Evolutionary conservation across 2,329 filamentous ascomycete species (phyloP), one percentile per base, ranked within the genome.

Genomic region (Penicillium sp.): DNA sequence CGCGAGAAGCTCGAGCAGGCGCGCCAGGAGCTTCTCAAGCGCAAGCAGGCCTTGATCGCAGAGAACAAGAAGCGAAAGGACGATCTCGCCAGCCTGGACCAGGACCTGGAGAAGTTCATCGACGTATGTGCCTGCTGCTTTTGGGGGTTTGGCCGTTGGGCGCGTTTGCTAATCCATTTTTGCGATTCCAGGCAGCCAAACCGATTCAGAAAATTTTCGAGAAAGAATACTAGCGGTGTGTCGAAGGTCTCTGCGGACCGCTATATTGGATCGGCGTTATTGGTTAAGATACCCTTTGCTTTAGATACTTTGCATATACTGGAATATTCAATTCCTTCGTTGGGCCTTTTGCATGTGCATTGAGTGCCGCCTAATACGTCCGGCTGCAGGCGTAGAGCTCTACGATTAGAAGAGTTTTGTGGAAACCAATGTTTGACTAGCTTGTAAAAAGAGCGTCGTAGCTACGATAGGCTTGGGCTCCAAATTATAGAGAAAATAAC

Each of bases 51-150:
- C 3, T 71, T 89, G 54, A 84, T 87, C 56, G 82, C 83, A 30
- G 85, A 88, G 69, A 96, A 96, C 69, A 95, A 95, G 75, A 90
- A 90, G 74, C 83, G 92, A 60, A 96, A 95, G 70, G 92, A 96
- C 50, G 91, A 97, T 65, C 76, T 99, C 44, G 91, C 89, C 18
- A 96, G 88, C 65, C 76, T 99, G 54, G 94, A 99, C 64, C 88
- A 89, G 66, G 90, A 96, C 71, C 77, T 97, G 51, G 94, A 97
- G 74, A 92, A 89, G 65, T 96, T 96, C 67, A 92, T 96, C 64
- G 90, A 95, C 72, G 89, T 90, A 66, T 67, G 87, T 76, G 14
- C 14, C 10, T 20, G 9, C 14, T 24, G 20, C 16, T 1, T 36
- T 27, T 28, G 22, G 2, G 9, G 27, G 31, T 33, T 35, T 43